Base-by-base conservation (phyloP, 164 flowering plant species). In the Tetrastigma voinierianum region DNA sequence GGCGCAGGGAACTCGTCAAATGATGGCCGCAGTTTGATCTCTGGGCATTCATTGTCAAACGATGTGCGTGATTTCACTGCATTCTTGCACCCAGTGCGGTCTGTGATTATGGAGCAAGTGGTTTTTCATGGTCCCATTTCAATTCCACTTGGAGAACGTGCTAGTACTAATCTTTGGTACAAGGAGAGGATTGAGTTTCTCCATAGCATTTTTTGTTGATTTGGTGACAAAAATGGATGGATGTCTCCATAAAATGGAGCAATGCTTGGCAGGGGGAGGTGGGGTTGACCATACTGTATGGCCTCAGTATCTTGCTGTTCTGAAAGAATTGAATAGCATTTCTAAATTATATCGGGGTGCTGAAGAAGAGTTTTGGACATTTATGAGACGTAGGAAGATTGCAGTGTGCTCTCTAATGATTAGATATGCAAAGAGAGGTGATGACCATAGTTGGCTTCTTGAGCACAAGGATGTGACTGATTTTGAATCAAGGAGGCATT, bases 361-460 rank as follows among this genome's bases (percentile, higher is more conserved):
- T 46, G 84, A 81, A 63, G 90, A 84, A 49, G 17, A 21, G 7
- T 76, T 90, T 65, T 74, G 73, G 76, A 63, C 59, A 0, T 56
- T 81, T 40, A 51, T 94, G 82, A 82, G 78, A 74, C 67, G 46
- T n/a, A 80, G 88, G 65, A 76, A 70, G 73, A 10, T 21, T 64
- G 46, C 90, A 0, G 8, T 91, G 1, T 78, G 84, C 76, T 67
- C 71, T 25, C 83, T 94, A 19, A 73, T 86, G 65, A 23, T 79
- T 32, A 82, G 52, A 64, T 80, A 61, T 70, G 83, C 89, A 9
- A n/a, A 74, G 78, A 67, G 82, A 61, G 69, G 58, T 62, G 93
- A 89, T 49, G 95, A 90, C 66, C 75, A 89, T 70, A 48, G 24
- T n/a, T 94, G 98, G 98, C 79, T 93, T 57, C 86, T 86, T 70